Evolutionary conservation across 1,139 yeast genomes (phyloP).

Genomic region (Scheffersomyces titani): DNA sequence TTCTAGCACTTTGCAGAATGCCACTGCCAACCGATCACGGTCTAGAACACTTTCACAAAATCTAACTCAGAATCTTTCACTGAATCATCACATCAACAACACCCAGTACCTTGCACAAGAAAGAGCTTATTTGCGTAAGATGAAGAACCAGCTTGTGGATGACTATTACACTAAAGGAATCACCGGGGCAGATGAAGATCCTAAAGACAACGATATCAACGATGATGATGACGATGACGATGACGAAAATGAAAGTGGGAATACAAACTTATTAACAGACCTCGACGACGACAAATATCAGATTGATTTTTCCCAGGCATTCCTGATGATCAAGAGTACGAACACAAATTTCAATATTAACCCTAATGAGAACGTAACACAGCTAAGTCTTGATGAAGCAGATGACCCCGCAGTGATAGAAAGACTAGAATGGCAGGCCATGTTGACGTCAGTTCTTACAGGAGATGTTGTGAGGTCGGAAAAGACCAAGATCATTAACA

Average conservation of each 20-base stretch:
- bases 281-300: constrained; percentile 46
- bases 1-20: not conserved
- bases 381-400: constrained; percentile 42
- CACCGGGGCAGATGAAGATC: constrained; percentile 34
- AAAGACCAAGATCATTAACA: constrained; percentile 71
- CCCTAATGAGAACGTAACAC: constrained; percentile 39
- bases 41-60: constrained; percentile 24
- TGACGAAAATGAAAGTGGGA: constrained; percentile 29
- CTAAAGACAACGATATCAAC: constrained; percentile 12
- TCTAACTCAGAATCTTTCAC: constrained; percentile 2
- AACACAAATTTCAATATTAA: constrained; percentile 27
- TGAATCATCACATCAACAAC: constrained; percentile 13
- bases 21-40: constrained; percentile 12
- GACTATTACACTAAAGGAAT: constrained; percentile 72
- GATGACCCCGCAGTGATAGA: constrained; percentile 72
- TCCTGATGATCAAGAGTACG: constrained; percentile 34
- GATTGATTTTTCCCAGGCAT: constrained; percentile 42
- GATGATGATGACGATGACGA: constrained; percentile 29
- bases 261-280: constrained; percentile 41
- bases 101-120: constrained; percentile 64
- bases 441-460: constrained; percentile 85
- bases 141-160: constrained; percentile 63
- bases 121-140: constrained; percentile 63
- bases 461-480: constrained; percentile 95
- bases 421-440: constrained; percentile 93